These are phyloP conservation scores for Cryomyces minteri DNA, from an alignment of 495 filamentous ascomycete genomes.

Conservation along the genomic window DNA sequence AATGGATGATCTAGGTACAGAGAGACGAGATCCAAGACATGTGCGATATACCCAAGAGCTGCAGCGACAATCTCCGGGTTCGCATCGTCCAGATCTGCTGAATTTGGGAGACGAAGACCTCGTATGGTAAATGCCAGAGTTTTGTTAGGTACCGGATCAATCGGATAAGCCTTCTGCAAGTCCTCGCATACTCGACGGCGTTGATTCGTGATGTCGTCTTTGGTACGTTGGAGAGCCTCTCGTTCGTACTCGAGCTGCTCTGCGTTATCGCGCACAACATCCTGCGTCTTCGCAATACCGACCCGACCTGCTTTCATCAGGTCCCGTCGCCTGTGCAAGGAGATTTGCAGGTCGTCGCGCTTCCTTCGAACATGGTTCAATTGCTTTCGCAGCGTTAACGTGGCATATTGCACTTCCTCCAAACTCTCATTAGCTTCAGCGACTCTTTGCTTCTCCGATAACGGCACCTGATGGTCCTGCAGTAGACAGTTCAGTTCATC, in stretches of 20 bases:
- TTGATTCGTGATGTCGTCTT: slow-evolving; percentile 54
- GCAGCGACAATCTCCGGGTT: slow-evolving; percentile 57
- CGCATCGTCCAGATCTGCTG: slow-evolving; percentile 38
- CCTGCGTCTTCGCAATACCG: slow-evolving; percentile 35
- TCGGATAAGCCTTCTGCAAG: slow-evolving; percentile 57
- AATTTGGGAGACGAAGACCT: slow-evolving; percentile 58
- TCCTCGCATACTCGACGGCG: slow-evolving; percentile 75
- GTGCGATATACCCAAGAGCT: slow-evolving; percentile 66
- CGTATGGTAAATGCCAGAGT: slow-evolving; percentile 64
- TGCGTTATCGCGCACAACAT: slow-evolving; percentile 28
- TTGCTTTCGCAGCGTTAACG: slow-evolving; percentile 42
- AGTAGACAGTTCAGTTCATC: slow-evolving; percentile 62
- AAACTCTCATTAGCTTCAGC: slow-evolving; percentile 47
- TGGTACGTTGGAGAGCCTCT: slow-evolving; percentile 33
- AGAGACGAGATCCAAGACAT: slow-evolving; percentile 55
- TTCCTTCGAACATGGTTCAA: slow-evolving; percentile 40
- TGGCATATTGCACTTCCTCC: slow-evolving; percentile 35
- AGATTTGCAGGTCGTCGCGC: slow-evolving; percentile 42
- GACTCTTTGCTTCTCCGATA: slow-evolving; percentile 29
- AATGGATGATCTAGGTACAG: slow-evolving; percentile 65
- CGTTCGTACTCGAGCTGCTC: slow-evolving; percentile 37
- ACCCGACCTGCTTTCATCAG: slow-evolving; percentile 46
- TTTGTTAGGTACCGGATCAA: slow-evolving; percentile 41
- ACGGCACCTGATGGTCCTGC: slow-evolving; percentile 27
- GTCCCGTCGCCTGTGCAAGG: slow-evolving; percentile 42